Evolutionary conservation across 805 yeast species (phyloP), one percentile per base, ranked within the genome.

Genomic region (Starmerella stigmatis): DNA sequence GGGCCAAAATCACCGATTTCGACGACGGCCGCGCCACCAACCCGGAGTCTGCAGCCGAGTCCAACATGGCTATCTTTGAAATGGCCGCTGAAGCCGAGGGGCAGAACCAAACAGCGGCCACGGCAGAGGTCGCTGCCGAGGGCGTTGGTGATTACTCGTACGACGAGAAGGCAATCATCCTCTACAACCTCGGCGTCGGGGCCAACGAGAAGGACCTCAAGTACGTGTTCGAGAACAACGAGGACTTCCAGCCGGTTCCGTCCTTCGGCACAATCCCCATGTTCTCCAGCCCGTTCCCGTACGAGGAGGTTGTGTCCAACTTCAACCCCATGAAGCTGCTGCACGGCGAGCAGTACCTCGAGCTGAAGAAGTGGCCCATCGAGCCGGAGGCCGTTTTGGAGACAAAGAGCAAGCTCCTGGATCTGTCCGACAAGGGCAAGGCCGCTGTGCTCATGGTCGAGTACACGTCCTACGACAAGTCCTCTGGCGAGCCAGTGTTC

Each of bases 271-370:
- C 86, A 42, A 77, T 89, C 56, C 89, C 95, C 30, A 79, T 79
- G 50, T 81, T 88, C 77, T 72, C 74, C 67, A 73, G 57, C 68
- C 77, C 46, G 74, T 74, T 47, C 62, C 72, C 81, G 28, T 75
- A 81, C 61, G 67, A 73, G 49, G 68, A 71, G 47, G 63, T 79
- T 35, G 78, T 89, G 55, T 81, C 78, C 47, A 78, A 84, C 66
- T 89, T 85, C 72, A 84, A 85, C 65, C 94, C 92, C 49, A 80
- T 86, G 76, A 72, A 81, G 65, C 72, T 89, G 59, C 73, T 89
- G 55, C 97, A 89, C 63, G 98, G 97, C 48, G 98, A 89, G 67
- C 96, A 89, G 64, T 89, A 82, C 65, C 70, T 88, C 56, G 86
- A 78, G 64, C 63, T 89, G 51, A 71, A 72, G 52, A 75, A 79